These are phyloP conservation scores for Kodamaea suecica DNA, from an alignment of 1,139 yeast genomes.

Conservation along the genomic window DNA sequence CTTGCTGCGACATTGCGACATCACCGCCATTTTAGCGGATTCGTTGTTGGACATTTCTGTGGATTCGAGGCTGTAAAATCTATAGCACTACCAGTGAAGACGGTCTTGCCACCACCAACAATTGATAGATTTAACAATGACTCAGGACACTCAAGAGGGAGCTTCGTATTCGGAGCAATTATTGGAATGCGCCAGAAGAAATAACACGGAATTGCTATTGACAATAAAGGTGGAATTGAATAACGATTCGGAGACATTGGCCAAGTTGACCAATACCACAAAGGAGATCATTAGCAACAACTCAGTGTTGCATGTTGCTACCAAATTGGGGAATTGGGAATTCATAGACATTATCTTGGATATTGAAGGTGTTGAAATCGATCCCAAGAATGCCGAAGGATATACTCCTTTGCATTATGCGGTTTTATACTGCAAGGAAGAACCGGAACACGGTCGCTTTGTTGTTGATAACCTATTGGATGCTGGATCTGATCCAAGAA, in stretches of 20 bases:
- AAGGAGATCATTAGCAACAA: constrained; percentile 76
- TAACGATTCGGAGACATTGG: constrained; percentile 47
- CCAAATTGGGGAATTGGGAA: constrained; percentile 80
- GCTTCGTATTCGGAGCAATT: constrained; percentile 79
- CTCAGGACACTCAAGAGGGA: constrained; percentile 38
- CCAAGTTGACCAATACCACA: constrained; percentile 64
- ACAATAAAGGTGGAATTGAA: constrained; percentile 49
- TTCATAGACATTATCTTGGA: constrained; percentile 80
- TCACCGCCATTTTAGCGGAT: constrained; percentile 1
- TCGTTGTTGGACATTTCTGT: too few species aligned
- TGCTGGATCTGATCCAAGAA: constrained; percentile 86
- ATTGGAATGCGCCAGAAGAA: constrained; percentile 83
- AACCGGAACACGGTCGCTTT: constrained; percentile 83
- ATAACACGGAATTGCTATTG: constrained; percentile 72
- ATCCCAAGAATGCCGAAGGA: constrained; percentile 72
- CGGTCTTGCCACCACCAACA: too few species aligned
- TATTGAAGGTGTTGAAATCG: constrained; percentile 87
- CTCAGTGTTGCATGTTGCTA: constrained; percentile 78
- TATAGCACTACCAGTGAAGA: too few species aligned
- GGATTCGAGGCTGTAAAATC: too few species aligned
- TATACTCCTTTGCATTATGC: constrained; percentile 91
- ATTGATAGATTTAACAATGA: too few species aligned
- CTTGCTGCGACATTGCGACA: too few species aligned
- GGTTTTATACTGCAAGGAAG: constrained; percentile 69
- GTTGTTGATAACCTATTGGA: constrained; percentile 79